A percentile compares a stretch with the other conserved stretches of the same genome.
Evolutionary conservation across 345 rosid genomes (phyloP).

Genomic region (Gossypium ekmanianum): DNA sequence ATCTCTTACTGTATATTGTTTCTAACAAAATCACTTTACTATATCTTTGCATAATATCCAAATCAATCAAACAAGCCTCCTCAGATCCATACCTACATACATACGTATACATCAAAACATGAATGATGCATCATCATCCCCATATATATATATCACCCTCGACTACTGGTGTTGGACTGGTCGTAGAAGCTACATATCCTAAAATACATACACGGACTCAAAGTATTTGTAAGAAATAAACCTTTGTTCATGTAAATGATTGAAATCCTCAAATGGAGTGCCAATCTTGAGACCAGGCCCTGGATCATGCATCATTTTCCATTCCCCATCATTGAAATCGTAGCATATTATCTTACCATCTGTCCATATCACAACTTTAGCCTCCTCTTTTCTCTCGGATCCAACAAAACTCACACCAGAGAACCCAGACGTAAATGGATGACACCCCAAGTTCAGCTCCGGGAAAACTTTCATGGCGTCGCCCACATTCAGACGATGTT

Average conservation of each 20-base stretch:
- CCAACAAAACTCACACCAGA: constrained; percentile 5
- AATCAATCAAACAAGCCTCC: no score
- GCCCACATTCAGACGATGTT: neutral
- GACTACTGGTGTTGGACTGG: no score
- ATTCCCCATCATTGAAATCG: neutral
- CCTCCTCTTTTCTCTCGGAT: neutral
- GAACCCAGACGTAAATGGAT: neutral
- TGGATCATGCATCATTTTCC: neutral
- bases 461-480: neutral
- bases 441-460: neutral
- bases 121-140: no score
- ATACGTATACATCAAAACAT: no score
- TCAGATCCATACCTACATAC: no score
- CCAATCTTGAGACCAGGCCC: neutral
- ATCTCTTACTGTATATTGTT: no score
- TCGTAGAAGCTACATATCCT: no score
- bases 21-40: no score
- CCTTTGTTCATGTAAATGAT: neutral
- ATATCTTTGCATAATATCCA: no score
- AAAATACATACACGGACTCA: neutral
- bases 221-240: neutral
- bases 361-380: neutral
- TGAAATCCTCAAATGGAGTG: rapidly evolving
- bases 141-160: no score
- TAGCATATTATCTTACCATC: constrained; percentile 9